A percentile compares a stretch with the other conserved stretches of the same genome.
phyloP scores from a whole-genome alignment of 805 yeast species.

The Myxozyma melibiosi region DNA sequence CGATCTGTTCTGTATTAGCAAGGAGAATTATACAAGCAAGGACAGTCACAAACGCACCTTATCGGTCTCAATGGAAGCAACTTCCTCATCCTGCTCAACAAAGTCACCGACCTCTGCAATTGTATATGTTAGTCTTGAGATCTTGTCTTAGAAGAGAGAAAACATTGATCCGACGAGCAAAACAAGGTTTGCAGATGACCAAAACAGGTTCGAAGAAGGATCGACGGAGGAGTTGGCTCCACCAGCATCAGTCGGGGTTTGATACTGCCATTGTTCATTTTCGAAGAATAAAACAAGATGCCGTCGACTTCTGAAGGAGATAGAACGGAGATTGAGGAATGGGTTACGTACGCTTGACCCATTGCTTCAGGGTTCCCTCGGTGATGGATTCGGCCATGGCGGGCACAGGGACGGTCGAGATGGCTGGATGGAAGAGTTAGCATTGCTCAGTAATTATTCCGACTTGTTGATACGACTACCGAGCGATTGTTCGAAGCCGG shows the following conservation, averaged over 20 bases:
- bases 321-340: background rate
- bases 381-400: conserved; percentile 98
- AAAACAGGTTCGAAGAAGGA: no score
- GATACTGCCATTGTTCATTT: no score
- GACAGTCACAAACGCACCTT: conserved; percentile 45
- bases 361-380: conserved; percentile 84
- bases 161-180: no score
- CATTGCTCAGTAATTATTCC: background rate
- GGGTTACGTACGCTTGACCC: conserved; percentile 42
- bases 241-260: no score
- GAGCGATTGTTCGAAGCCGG: background rate
- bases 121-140: background rate
- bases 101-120: conserved; percentile 79
- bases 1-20: conserved; percentile 55
- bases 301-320: background rate
- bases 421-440: conserved; percentile 11
- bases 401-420: conserved; percentile 77
- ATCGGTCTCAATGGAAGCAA: conserved; percentile 98
- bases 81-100: conserved; percentile 80
- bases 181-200: no score
- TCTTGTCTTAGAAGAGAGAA: no score
- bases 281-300: background rate
- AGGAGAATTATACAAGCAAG: background rate
- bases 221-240: no score
- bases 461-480: background rate